Conservation (phyloP, 2,329 filamentous ascomycete genomes). For the Penicillium sp. region DNA sequence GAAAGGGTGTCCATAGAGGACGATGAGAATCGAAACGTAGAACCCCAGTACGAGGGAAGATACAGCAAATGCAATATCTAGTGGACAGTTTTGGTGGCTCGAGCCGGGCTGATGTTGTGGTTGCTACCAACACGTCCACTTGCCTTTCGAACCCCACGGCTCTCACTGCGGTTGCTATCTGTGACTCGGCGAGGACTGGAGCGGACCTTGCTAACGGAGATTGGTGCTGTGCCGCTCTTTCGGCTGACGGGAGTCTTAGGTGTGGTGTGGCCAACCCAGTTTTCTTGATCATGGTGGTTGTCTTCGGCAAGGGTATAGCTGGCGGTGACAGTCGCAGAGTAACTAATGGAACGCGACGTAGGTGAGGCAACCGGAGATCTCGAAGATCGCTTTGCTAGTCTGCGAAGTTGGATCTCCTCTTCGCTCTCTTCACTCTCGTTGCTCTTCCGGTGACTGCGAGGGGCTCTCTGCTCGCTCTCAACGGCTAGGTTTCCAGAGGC, state of each 20-base stretch:
- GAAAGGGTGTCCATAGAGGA: constrained; percentile 16
- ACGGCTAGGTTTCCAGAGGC: constrained; percentile 47
- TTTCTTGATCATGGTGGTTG: constrained; percentile 66
- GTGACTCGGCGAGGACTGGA: constrained; percentile 50
- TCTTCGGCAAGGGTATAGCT: constrained; percentile 67
- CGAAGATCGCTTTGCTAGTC: constrained; percentile 67
- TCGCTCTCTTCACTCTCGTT: constrained; percentile 68
- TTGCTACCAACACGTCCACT: constrained; percentile 50
- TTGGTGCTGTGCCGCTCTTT: constrained; percentile 55
- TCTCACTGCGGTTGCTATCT: constrained; percentile 39
- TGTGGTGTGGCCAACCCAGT: constrained; percentile 52
- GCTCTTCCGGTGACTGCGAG: constrained; percentile 56
- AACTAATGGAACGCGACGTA: constrained; percentile 69
- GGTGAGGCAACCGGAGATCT: constrained; percentile 65
- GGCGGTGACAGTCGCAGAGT: constrained; percentile 72
- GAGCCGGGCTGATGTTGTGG: constrained; percentile 31
- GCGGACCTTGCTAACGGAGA: constrained; percentile 65
- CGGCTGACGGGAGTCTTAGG: constrained; percentile 58
- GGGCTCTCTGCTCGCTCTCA: constrained; percentile 51
- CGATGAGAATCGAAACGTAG: constrained; percentile 21
- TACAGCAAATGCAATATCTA: constrained; percentile 7
- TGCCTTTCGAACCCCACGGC: constrained; percentile 47
- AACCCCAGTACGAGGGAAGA: constrained; percentile 4
- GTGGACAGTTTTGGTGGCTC: constrained; percentile 27
- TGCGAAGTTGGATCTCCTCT: constrained; percentile 77